phyloP scores from a whole-genome alignment of 768 basidiomycete genomes.

The Amanita pseudoporphyria region DNA sequence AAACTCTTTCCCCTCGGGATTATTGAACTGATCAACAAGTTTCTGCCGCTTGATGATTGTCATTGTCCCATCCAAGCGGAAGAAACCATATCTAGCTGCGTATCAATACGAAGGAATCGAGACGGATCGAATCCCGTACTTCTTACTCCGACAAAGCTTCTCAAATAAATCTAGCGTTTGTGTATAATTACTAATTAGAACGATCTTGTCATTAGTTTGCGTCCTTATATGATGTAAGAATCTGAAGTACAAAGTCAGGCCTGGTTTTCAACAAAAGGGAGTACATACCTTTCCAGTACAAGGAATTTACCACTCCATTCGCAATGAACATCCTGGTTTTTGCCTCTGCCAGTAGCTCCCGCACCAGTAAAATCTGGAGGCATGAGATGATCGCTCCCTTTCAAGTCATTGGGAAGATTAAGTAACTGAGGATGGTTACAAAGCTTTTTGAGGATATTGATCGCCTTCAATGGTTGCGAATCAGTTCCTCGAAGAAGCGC shows the following conservation, averaged over 20 bases:
- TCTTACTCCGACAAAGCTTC: slow-evolving; percentile 76
- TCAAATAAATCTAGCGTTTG: slow-evolving; percentile 93
- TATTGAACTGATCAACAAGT: slow-evolving; percentile 92
- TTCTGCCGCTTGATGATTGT: slow-evolving; percentile 87
- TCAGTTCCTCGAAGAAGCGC: slow-evolving; percentile 78
- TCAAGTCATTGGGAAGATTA: slow-evolving; percentile 74
- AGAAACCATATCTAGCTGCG: slow-evolving; percentile 70
- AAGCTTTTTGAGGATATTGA: slow-evolving; percentile 89
- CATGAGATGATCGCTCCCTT: slow-evolving; percentile 71
- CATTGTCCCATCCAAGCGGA: slow-evolving; percentile 95
- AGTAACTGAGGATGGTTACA: slow-evolving; percentile 94
- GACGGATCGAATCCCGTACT: slow-evolving; percentile 34
- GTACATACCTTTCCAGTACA: slow-evolving; percentile 75
- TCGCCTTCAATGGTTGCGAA: slow-evolving; percentile 93
- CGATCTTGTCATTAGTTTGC: slow-evolving; percentile 88
- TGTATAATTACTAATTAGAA: slow-evolving; percentile 94
- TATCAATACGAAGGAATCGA: neutral
- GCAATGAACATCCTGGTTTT: slow-evolving; percentile 50
- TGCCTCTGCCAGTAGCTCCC: slow-evolving; percentile 30
- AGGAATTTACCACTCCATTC: slow-evolving; percentile 90
- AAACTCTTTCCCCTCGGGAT: slow-evolving; percentile 89
- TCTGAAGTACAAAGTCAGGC: slow-evolving; percentile 26
- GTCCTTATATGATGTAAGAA: slow-evolving; percentile 78
- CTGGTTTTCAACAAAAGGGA: neutral
- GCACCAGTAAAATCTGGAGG: slow-evolving; percentile 75